Base-by-base conservation (phyloP, 176 grass and related monocot genomes). In the Zea luxurians region DNA sequence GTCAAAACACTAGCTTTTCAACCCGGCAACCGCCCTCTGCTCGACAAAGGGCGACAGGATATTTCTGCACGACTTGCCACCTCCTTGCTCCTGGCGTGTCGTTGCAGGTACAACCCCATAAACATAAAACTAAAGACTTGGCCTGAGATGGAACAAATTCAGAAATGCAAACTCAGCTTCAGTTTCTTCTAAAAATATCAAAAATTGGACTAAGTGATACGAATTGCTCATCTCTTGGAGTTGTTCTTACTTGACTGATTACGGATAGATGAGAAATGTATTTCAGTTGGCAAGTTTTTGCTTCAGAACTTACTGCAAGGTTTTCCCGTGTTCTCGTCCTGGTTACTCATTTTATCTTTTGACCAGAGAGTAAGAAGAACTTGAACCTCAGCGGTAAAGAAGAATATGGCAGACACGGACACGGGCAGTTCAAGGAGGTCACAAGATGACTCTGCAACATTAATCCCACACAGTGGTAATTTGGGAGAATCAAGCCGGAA, bases 401-500 rank as follows among this genome's bases (percentile, higher is more conserved):
- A 40, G 71, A 64, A 65, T 8, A 88, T 85, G 82, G 66, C 78
- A 48, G 78, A 15, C 58, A 48, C 1, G 0, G 42, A 78, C 16
- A 61, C 58, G 1, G 64, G 6, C 55, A 54, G 70, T 66, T 83
- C 78, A 43, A 84, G 75, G 65, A 82, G 44, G 48, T 80, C 59
- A 74, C 80, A 84, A 59, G 61, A 84, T 57, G 83, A 86, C 37
- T 79, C 81, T 18, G 74, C 80, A 40, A 88, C 64, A 71, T 48
- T 70, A 77, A 86, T 92, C 61, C 78, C 83, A 50, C 72, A 86
- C 60, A 90, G 91, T 67, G 88, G 91, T 12, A 81, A 61, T 64
- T 42, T 93, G 44, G 91, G 65, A 64, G 87, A 75, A 20, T 83
- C 85, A 70, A 72, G 70, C 43, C 17, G 60, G 65, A 75, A 72